Percentiles rank a stretch among this genome's conserved stretches.
phyloP scores from a whole-genome alignment of 1,284 basidiomycete species.

The Mycena citricolor region DNA sequence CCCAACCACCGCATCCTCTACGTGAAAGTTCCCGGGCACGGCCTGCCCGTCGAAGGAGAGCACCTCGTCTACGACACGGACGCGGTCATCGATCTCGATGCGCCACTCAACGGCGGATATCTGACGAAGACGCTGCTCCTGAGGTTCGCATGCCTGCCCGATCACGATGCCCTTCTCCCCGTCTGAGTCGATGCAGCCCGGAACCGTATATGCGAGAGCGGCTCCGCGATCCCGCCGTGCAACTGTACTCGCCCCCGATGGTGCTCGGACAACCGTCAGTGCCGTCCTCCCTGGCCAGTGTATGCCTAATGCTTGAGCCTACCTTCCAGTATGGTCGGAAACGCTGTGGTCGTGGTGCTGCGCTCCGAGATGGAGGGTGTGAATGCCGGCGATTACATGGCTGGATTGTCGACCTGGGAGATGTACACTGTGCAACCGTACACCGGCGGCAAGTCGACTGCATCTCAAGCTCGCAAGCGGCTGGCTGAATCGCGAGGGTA shows the following conservation, averaged over 20 bases:
- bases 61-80: slow-evolving; percentile 47
- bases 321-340: slow-evolving; percentile 24
- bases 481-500: too few species aligned
- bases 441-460: slow-evolving; percentile 21
- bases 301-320: background rate
- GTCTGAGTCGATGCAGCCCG: slow-evolving; percentile 6
- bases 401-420: slow-evolving; percentile 28
- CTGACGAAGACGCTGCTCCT: slow-evolving; percentile 44
- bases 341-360: slow-evolving; percentile 25
- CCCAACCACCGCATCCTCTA: slow-evolving; percentile 15
- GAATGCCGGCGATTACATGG: slow-evolving; percentile 22
- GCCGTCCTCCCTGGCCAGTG: too few species aligned
- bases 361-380: slow-evolving; percentile 23
- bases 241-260: slow-evolving; percentile 23
- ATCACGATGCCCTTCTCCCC: background rate
- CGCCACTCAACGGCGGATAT: slow-evolving; percentile 50
- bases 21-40: slow-evolving; percentile 1
- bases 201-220: slow-evolving; percentile 25
- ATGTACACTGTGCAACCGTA: slow-evolving; percentile 32
- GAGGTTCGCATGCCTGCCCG: slow-evolving; percentile 6
- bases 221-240: slow-evolving; percentile 23
- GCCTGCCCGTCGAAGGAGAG: slow-evolving; percentile 44
- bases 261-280: slow-evolving; percentile 17
- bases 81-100: slow-evolving; percentile 51
- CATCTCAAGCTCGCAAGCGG: too few species aligned